phyloP scores from a whole-genome alignment of 805 yeast species.

The Saccharomyces paradoxus region DNA sequence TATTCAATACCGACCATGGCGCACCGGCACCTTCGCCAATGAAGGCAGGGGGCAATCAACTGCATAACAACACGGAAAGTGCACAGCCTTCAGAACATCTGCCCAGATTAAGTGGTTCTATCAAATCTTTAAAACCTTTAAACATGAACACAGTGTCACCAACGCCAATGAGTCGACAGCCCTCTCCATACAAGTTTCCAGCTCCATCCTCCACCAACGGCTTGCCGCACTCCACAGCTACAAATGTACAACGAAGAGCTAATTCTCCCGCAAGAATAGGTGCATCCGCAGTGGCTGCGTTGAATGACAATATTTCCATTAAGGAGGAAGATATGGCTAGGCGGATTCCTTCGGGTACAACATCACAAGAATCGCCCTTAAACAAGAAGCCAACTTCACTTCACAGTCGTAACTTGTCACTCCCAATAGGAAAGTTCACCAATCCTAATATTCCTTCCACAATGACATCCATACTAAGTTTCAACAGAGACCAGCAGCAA shows the following conservation, averaged over 20 bases:
- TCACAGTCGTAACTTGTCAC: conserved; percentile 18
- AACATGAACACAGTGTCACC: not conserved
- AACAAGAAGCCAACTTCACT: not conserved
- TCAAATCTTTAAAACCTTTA: not conserved
- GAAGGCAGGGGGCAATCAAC: not conserved
- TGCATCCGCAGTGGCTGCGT: conserved; percentile 57
- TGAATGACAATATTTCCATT: conserved; percentile 24
- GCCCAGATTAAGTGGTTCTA: not conserved
- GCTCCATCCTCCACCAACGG: conserved; percentile 8
- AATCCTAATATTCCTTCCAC: conserved; percentile 3
- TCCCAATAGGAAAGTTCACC: conserved; percentile 17
- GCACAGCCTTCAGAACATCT: not conserved
- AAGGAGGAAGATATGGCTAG: conserved; percentile 20
- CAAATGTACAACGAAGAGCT: conserved; percentile 32
- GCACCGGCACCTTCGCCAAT: conserved; percentile 3
- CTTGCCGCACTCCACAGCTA: not conserved
- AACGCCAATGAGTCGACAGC: conserved; percentile 4
- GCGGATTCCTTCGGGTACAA: not conserved
- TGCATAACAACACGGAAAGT: not conserved
- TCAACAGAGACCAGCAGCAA: not conserved
- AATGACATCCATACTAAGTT: conserved; percentile 5
- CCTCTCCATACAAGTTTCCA: conserved; percentile 17
- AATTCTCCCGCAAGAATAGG: conserved; percentile 66
- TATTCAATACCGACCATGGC: conserved; percentile 34
- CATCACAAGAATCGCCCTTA: not conserved